phyloP scores from a whole-genome alignment of 495 filamentous ascomycete species.

The Neurospora sublineolata region DNA sequence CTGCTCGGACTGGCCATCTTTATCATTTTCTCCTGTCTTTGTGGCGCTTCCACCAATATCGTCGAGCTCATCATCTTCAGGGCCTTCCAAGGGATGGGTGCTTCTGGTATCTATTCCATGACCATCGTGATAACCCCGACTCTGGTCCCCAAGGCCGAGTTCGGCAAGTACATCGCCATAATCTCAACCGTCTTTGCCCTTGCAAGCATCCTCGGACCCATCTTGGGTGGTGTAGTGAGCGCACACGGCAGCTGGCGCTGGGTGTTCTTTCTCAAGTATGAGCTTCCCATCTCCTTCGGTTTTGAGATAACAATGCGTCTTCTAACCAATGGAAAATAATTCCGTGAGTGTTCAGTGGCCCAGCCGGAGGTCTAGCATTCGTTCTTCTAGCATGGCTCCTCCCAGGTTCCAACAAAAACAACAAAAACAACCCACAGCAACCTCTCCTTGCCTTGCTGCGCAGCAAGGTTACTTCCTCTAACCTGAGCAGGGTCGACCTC shows the following conservation, averaged over 20 bases:
- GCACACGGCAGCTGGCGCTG: slow-evolving; percentile 25
- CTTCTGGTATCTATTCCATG: slow-evolving; percentile 42
- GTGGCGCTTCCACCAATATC: slow-evolving; percentile 34
- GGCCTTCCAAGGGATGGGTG: slow-evolving; percentile 45
- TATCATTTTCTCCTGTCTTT: slow-evolving; percentile 41
- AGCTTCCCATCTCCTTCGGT: not conserved
- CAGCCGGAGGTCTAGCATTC: slow-evolving; percentile 14
- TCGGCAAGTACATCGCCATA: slow-evolving; percentile 34
- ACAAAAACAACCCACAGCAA: not conserved
- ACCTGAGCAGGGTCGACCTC: slow-evolving; percentile 12
- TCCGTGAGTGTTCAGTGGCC: slow-evolving; percentile 11
- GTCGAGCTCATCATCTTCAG: slow-evolving; percentile 41
- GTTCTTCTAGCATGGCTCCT: slow-evolving; percentile 9
- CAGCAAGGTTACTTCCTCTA: not conserved
- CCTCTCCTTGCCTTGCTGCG: not conserved
- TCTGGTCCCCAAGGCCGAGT: slow-evolving; percentile 34
- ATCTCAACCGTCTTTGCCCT: slow-evolving; percentile 37
- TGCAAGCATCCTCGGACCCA: slow-evolving; percentile 29
- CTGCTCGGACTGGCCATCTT: slow-evolving; percentile 35
- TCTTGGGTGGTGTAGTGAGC: slow-evolving; percentile 34
- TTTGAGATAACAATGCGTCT: not conserved
- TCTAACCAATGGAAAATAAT: not conserved
- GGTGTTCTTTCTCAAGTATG: slow-evolving; percentile 31
- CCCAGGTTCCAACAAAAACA: not conserved
- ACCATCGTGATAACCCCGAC: slow-evolving; percentile 34